Evolutionary conservation across 106 monocot genomes (phyloP).

Genomic region (Vanilla planifolia): DNA sequence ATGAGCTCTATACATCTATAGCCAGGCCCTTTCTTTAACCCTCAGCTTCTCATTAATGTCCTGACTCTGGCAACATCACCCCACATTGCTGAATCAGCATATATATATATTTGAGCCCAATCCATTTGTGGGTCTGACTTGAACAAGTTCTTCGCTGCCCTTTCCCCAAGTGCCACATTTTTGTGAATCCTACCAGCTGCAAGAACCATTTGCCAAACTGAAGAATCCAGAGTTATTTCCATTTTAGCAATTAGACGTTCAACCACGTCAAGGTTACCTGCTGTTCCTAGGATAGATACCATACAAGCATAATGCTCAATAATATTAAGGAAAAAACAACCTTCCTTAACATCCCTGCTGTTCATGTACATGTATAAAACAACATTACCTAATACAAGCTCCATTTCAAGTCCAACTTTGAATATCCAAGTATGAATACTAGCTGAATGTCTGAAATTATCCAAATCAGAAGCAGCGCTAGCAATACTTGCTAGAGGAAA

Average conservation of each 20-base stretch:
- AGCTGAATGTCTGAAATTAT: conserved; percentile 7
- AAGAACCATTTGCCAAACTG: conserved; percentile 44
- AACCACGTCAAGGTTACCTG: conserved; percentile 23
- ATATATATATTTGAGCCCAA: conserved; percentile 3
- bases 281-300: conserved; percentile 33
- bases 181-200: conserved; percentile 37
- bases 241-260: conserved; percentile 21
- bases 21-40: conserved; percentile 11
- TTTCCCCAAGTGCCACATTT: conserved; percentile 36
- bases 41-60: background rate
- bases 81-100: conserved; percentile 1
- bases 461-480: conserved; percentile 18
- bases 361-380: conserved; percentile 27
- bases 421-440: conserved; percentile 21
- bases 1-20: conserved; percentile 9
- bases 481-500: conserved; percentile 28
- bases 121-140: conserved; percentile 32
- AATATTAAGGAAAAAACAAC: conserved; percentile 15
- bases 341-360: conserved; percentile 25
- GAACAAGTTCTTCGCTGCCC: conserved; percentile 33
- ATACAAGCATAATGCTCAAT: conserved; percentile 38
- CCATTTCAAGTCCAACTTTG: conserved; percentile 23
- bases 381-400: conserved; percentile 25
- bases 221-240: conserved; percentile 21
- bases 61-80: conserved; percentile 9